Conservation (phyloP, 2,329 filamentous ascomycete species). For the Aspergillus brasiliensis region DNA sequence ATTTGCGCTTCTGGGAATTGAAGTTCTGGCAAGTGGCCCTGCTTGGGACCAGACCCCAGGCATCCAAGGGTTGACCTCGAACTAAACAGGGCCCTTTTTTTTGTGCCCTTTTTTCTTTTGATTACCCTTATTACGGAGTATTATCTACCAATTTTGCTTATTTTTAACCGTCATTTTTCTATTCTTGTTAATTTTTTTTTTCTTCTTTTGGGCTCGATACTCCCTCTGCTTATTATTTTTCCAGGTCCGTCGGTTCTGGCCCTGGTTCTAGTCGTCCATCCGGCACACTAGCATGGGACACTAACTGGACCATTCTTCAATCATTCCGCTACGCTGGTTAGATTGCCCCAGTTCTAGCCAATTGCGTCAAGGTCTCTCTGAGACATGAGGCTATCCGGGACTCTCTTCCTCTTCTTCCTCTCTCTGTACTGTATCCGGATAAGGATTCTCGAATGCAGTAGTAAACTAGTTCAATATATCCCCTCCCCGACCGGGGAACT, state of each 20-base stretch:
- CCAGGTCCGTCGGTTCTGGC: slow-evolving; percentile 5
- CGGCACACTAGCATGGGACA: not conserved
- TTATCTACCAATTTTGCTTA: too few species aligned
- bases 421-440: not conserved
- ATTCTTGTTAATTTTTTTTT: not conserved
- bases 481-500: too few species aligned
- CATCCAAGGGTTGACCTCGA: slow-evolving; percentile 4
- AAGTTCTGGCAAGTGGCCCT: not conserved
- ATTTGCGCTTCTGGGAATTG: not conserved
- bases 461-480: too few species aligned
- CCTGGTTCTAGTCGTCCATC: slow-evolving; percentile 4
- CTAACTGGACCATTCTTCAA: slow-evolving; percentile 7
- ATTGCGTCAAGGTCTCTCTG: not conserved
- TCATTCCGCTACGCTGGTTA: slow-evolving; percentile 7
- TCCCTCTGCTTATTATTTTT: not conserved
- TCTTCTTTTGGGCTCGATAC: not conserved
- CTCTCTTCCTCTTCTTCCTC: not conserved
- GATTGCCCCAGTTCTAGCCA: slow-evolving; percentile 2
- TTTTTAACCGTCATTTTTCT: too few species aligned
- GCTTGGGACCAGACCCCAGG: slow-evolving; percentile 4
- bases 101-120: not conserved
- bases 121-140: too few species aligned
- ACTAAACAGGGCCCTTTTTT: not conserved
- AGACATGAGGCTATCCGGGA: slow-evolving; percentile 4
- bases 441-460: not conserved